A percentile compares a stretch with the other conserved stretches of the same genome.
Conservation (phyloP, 1,284 basidiomycete species). For the Albatrellus sp. region DNA sequence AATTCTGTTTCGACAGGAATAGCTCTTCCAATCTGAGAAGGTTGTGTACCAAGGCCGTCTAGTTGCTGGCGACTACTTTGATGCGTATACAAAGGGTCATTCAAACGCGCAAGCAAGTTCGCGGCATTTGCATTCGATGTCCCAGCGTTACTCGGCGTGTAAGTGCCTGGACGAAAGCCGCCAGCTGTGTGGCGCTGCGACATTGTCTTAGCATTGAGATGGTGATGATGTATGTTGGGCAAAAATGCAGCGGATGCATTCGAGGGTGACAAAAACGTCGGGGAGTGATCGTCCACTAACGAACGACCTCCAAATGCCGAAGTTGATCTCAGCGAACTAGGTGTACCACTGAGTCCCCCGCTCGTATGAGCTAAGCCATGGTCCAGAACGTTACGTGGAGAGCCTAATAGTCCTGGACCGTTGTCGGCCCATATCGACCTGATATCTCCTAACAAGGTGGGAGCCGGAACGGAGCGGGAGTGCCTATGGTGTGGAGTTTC, state of each 20-base stretch:
- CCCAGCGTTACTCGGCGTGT: conserved; percentile 12
- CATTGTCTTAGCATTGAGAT: conserved; percentile 33
- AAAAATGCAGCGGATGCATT: conserved; percentile 74
- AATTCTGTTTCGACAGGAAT: conserved; percentile 16
- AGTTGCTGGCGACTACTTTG: conserved; percentile 18
- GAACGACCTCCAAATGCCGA: conserved; percentile 24
- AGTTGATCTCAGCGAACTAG: conserved; percentile 32
- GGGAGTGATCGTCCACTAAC: conserved; percentile 23
- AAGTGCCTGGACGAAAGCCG: conserved; percentile 15
- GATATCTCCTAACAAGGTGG: conserved; percentile 59
- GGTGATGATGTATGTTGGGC: conserved; percentile 51
- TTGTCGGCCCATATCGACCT: conserved; percentile 59
- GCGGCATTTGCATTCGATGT: conserved; percentile 12
- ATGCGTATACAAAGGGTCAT: conserved; percentile 17
- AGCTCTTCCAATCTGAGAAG: conserved; percentile 18
- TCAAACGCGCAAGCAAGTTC: conserved; percentile 16
- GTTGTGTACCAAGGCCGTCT: conserved; percentile 17
- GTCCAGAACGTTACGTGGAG: conserved; percentile 12
- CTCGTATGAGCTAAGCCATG: conserved; percentile 10
- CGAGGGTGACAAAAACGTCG: conserved; percentile 24
- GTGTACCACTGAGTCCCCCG: conserved; percentile 29
- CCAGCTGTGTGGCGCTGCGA: conserved; percentile 11
- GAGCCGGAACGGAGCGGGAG: conserved; percentile 67
- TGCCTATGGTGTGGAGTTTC: conserved; percentile 50
- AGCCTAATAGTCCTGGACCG: conserved; percentile 13